These are phyloP conservation scores for Rubia peregrina DNA, from an alignment of 305 asterid species.

Conservation along the genomic window DNA sequence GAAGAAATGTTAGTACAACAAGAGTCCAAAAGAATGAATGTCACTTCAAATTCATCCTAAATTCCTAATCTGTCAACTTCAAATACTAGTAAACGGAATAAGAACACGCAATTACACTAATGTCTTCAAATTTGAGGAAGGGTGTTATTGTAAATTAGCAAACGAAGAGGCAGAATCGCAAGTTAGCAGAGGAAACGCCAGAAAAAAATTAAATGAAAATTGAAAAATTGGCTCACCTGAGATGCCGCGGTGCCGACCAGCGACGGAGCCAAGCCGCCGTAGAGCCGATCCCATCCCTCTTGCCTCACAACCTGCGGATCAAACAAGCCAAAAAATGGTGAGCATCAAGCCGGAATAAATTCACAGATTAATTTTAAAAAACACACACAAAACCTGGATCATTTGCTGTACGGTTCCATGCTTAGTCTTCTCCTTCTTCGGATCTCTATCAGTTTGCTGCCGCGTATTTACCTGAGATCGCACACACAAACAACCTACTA, in stretches of 20 bases:
- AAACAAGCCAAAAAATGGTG: slow-evolving; percentile 6
- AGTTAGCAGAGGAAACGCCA: slow-evolving; percentile 8
- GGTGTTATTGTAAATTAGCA: not conserved
- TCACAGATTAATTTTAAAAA: slow-evolving; percentile 1
- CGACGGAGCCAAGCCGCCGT: slow-evolving; percentile 87
- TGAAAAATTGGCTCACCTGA: slow-evolving; percentile 44
- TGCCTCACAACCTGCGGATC: slow-evolving; percentile 59
- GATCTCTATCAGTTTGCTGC: slow-evolving; percentile 83
- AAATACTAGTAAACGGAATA: not conserved
- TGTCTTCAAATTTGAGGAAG: not conserved
- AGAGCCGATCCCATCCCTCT: slow-evolving; percentile 90
- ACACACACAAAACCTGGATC: slow-evolving; percentile 42
- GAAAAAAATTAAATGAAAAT: not conserved
- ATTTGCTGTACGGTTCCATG: slow-evolving; percentile 56
- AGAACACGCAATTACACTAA: not conserved
- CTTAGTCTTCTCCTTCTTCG: slow-evolving; percentile 56
- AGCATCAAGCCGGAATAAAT: slow-evolving; percentile 3
- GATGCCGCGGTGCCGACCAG: slow-evolving; percentile 92
- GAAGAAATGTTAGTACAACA: not conserved
- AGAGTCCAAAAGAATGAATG: not conserved
- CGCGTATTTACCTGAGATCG: slow-evolving; percentile 74
- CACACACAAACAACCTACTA: not conserved
- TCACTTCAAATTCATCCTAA: not conserved
- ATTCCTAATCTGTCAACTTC: not conserved
- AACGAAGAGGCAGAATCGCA: not conserved